Evolutionary conservation across 352 stramenopile species (phyloP), one percentile per base, ranked within the genome.

Genomic region (Globisporangium paddicum): DNA sequence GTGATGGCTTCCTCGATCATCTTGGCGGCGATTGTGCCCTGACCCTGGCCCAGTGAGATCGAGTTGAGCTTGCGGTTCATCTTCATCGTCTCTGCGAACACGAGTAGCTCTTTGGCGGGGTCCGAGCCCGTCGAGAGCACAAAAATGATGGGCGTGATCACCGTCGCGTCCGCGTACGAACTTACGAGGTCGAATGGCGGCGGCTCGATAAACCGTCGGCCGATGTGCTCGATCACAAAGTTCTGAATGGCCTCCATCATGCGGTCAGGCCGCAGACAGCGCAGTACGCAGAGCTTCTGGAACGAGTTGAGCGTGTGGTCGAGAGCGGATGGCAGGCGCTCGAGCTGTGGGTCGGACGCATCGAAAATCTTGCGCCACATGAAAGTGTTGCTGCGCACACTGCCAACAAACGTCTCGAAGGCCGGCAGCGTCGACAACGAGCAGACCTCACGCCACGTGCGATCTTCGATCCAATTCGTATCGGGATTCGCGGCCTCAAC

Each of bases 111-210:
- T 41, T 90, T 90, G 2, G 88, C 93, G 9, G 89, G 89, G 63
- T 97, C 90, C 0, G 89, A 93, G 10, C 90, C 90, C 0, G 82
- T 94, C 2, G 86, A 96, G 1, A 97, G 72, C 38, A 97, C 88
- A 54, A 97, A 97, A 32, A 97, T 97, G 60, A 95, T 90, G 3
- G 90, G 90, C 8, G 89, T 97, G 3, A 69, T 77, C 19, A 92
- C 82, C 2, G 86, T 93, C 23, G 93, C 83, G 46, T 97, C 89
- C 3, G 61, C 54, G 53, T 94, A 96, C 21, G 93, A 93, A 7
- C 90, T 78, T 10, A 71, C 79, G 51, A 97, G 76, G 28, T 89
- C 81, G 16, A 94, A 93, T 7, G 82, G 74, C 10, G 90, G 90
- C 0, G 84, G 84, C 62, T 97, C 87, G 13, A 91, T 91, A 52